Evolutionary conservation across 1,139 yeast genomes (phyloP).

Genomic region (Taphrina communis): DNA sequence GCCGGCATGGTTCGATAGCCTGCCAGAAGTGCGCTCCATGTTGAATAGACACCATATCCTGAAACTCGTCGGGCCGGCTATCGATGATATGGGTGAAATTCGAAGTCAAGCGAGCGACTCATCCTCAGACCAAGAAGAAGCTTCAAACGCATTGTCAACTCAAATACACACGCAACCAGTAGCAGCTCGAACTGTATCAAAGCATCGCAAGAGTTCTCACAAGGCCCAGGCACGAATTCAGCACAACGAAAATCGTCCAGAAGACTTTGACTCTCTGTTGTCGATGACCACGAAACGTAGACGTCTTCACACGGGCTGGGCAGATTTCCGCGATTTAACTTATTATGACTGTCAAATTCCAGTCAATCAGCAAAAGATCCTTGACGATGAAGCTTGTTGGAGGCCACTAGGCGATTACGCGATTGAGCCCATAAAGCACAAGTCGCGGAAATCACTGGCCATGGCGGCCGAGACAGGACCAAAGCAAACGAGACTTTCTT

Average conservation of each 20-base stretch:
- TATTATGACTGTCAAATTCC: constrained; percentile 30
- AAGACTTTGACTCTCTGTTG: background rate
- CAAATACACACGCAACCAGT: constrained; percentile 8
- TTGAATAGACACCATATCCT: constrained; percentile 7
- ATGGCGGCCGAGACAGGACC: background rate
- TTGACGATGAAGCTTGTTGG: constrained; percentile 35
- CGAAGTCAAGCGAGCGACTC: constrained; percentile 24
- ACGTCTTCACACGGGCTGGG: constrained; percentile 34
- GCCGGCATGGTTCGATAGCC: constrained; percentile 12
- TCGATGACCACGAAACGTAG: background rate
- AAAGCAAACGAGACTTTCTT: constrained; percentile 1
- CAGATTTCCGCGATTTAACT: constrained; percentile 27
- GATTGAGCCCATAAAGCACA: constrained; percentile 25
- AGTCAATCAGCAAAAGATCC: constrained; percentile 12
- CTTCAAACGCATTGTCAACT: background rate
- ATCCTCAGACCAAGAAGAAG: constrained; percentile 8
- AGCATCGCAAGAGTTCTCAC: background rate
- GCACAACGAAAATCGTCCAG: background rate
- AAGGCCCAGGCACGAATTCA: background rate
- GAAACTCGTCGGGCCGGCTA: background rate
- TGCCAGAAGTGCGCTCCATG: background rate
- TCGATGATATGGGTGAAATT: constrained; percentile 7
- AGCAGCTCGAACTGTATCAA: background rate
- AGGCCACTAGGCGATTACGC: constrained; percentile 21
- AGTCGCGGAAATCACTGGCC: background rate